Percentiles rank a stretch among this genome's conserved stretches.
Conservation (phyloP, 2,329 filamentous ascomycete genomes). For the Fusarium anthophilum region DNA sequence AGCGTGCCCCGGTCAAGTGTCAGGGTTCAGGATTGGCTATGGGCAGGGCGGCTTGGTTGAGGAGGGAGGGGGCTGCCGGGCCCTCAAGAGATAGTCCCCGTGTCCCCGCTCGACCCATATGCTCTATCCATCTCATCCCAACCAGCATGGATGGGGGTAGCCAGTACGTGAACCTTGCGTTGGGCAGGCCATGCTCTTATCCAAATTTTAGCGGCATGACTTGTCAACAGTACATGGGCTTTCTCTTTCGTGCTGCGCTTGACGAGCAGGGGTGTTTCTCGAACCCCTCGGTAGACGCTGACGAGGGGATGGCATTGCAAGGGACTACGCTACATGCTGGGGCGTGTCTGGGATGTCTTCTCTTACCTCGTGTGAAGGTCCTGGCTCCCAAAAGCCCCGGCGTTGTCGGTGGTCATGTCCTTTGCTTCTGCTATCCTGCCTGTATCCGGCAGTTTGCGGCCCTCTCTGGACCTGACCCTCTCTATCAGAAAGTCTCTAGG, state of each 20-base stretch:
- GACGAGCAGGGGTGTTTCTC: conserved; percentile 39
- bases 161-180: conserved; percentile 35
- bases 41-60: conserved; percentile 33
- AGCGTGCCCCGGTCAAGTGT: conserved; percentile 36
- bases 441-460: conserved; percentile 43
- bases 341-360: conserved; percentile 41
- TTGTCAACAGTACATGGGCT: conserved; percentile 44
- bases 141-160: conserved; percentile 36
- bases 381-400: conserved; percentile 31
- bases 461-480: conserved; percentile 36
- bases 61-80: conserved; percentile 43
- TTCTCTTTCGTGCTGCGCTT: conserved; percentile 35
- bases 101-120: conserved; percentile 44
- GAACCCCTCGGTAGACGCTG: conserved; percentile 49
- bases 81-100: conserved; percentile 43
- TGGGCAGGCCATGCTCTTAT: conserved; percentile 36
- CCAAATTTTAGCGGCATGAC: conserved; percentile 35
- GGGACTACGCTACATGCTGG: conserved; percentile 37
- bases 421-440: conserved; percentile 30
- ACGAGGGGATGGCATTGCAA: conserved; percentile 42
- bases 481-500: conserved; percentile 37
- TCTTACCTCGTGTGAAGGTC: conserved; percentile 39
- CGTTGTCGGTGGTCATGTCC: conserved; percentile 33
- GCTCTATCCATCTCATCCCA: conserved; percentile 42
- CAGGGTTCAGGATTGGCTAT: conserved; percentile 41